Base-by-base conservation (phyloP, 306 rosid species). In the Luffa aegyptiaca region DNA sequence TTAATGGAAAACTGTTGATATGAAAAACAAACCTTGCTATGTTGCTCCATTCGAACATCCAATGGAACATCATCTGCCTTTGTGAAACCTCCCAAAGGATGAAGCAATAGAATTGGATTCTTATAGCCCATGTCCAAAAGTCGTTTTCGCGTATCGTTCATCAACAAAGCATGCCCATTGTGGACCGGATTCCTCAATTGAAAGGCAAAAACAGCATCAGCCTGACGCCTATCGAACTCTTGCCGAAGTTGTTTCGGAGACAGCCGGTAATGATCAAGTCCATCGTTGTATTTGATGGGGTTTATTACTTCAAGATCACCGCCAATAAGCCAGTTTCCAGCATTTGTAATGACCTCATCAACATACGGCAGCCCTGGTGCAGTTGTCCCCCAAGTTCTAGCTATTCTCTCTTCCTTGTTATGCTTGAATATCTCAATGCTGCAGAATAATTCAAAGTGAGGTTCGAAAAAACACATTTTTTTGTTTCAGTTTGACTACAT, bases 21-120 rank as follows among this genome's bases (percentile, higher is more conserved):
- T 11, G 53, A 42, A 18, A 69, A 37, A 64, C 46, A 61, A 62
- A 95, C 99, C 98, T 95, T 95, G 93, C 97, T 92, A 82, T 95
- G 99, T 77, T 95, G 97, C 88, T 95, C 99, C 97, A 95, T 93
- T 83, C 99, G 90, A 84, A 95, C 97, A 81, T 95, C 99, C 85
- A 95, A 85, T 56, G 99, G 99, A 49, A 95, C 99, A 79, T 95
- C 99, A 57, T 95, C 97, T 3, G 85, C 90, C 84, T 95, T 95
- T 11, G 96, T 90, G 88, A 83, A 95, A 80, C 99, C 99, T 82
- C 99, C 99, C 41, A 95, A 87, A 80, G 99, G 99, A 86, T 95
- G 99, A 87, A 95, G 97, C 85, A 93, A 79, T 33, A 95, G 83
- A 80, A 95, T 86, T 18, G 99, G 99, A 83, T 95, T 95, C 82